Evolutionary conservation across 352 stramenopile species (phyloP), one percentile per base, ranked within the genome.

Genomic region (Globisporangium sylvaticum): DNA sequence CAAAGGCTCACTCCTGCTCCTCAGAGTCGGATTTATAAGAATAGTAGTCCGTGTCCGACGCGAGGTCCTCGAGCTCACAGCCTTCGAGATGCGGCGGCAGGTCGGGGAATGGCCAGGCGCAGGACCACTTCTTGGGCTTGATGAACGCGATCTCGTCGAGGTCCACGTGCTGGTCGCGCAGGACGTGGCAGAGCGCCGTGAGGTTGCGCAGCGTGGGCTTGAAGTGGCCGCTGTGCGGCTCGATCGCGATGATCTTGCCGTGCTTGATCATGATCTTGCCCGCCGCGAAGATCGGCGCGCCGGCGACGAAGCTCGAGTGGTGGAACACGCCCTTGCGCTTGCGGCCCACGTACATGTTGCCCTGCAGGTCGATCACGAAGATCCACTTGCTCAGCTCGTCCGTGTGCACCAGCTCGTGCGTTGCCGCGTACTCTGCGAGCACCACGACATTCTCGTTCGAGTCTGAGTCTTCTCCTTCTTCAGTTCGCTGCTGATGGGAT

Each of bases 201-300:
- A 92, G 70, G 48, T 84, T 87, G 14, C 72, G 72, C 18, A 89
- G 53, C 29, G 71, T 74, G 27, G 84, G 84, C 54, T 91, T 90
- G 67, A 88, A 92, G 76, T 92, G 84, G 10, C 84, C 84, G 56
- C 82, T 91, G 56, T 92, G 84, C 1, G 84, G 84, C 58, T 92
- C 84, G 37, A 92, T 80, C 9, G 82, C 83, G 1, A 80, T 46
- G 60, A 92, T 82, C 8, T 73, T 57, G 54, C 84, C 84, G 12
- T 87, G 65, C 7, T 78, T 76, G 31, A 90, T 82, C 60, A 87
- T 80, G 57, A 88, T 76, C 63, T 91, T 90, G 44, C 84, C 84
- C 1, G 84, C 84, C n/a, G 81, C 79, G 12, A 78, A 62, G 68
- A 91, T 87, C 8, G 83, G 81, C 25, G 68, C 78, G 15, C 84